Conservation (phyloP, 495 filamentous ascomycete genomes). For the Cercophora samala region DNA sequence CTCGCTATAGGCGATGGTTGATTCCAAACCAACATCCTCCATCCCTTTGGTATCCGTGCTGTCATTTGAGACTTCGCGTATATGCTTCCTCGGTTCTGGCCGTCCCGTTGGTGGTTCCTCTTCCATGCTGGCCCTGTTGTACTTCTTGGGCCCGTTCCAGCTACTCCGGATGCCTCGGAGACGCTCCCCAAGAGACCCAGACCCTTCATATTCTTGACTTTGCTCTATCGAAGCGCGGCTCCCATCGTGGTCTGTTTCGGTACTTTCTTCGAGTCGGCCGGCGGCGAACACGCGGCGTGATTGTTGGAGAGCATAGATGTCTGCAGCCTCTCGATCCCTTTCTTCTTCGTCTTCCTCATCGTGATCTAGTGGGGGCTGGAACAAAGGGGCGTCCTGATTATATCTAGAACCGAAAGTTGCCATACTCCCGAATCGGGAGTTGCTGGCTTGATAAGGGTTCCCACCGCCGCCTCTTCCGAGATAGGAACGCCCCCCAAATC, state of each 20-base stretch:
- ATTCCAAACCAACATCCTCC: constrained; percentile 85
- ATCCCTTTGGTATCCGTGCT: constrained; percentile 65
- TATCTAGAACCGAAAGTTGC: constrained; percentile 72
- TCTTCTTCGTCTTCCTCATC: constrained; percentile 88
- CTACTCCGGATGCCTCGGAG: constrained; percentile 59
- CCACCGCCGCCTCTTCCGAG: constrained; percentile 39
- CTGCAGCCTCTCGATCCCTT: constrained; percentile 85
- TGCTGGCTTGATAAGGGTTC: constrained; percentile 69
- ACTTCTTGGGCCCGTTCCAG: constrained; percentile 52
- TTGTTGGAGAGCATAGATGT: constrained; percentile 84
- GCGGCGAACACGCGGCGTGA: constrained; percentile 85
- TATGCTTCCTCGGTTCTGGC: constrained; percentile 39
- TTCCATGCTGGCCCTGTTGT: constrained; percentile 23
- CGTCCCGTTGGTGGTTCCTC: constrained; percentile 39
- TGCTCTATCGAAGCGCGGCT: constrained; percentile 54
- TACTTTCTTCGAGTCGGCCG: constrained; percentile 73
- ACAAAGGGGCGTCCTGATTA: constrained; percentile 78
- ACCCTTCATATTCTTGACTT: constrained; percentile 50
- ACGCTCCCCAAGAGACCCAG: constrained; percentile 37
- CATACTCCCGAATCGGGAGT: constrained; percentile 69
- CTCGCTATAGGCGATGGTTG: constrained; percentile 53
- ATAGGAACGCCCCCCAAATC: constrained; percentile 37
- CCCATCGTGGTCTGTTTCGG: constrained; percentile 70
- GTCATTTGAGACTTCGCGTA: constrained; percentile 29
- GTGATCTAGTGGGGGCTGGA: constrained; percentile 77